Percentiles rank a stretch among this genome's conserved stretches.
These are phyloP conservation scores for Fibroporia radiculosa DNA, from an alignment of 768 basidiomycete species.

Conservation along the genomic window DNA sequence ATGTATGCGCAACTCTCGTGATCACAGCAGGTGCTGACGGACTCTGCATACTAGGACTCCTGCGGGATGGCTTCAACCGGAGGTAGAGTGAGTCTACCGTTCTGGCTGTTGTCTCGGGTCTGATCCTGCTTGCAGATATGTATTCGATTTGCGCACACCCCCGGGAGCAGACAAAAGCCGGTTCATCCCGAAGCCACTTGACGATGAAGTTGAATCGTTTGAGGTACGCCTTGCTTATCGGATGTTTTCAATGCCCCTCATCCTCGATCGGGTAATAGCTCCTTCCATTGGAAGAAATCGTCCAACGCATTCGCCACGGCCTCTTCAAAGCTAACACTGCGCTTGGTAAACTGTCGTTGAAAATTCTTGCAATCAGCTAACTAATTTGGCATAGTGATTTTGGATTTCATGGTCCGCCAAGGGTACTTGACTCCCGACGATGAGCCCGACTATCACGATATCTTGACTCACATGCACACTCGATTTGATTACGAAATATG, in stretches of 20 bases:
- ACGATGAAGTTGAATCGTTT: slow-evolving; percentile 94
- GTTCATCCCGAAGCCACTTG: slow-evolving; percentile 65
- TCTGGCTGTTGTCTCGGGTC: background rate
- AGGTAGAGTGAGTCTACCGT: slow-evolving; percentile 58
- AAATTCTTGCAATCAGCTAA: background rate
- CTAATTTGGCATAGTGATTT: slow-evolving; percentile 49
- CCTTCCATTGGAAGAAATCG: slow-evolving; percentile 52
- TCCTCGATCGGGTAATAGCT: slow-evolving; percentile 36
- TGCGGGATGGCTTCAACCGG: slow-evolving; percentile 79
- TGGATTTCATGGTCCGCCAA: slow-evolving; percentile 86
- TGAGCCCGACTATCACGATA: slow-evolving; percentile 76
- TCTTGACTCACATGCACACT: slow-evolving; percentile 67
- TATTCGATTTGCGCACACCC: slow-evolving; percentile 78
- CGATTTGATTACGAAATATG: slow-evolving; percentile 49
- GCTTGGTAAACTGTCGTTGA: slow-evolving; percentile 39
- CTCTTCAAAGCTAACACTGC: slow-evolving; percentile 94
- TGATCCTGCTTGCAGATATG: slow-evolving; percentile 42
- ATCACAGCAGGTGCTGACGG: background rate
- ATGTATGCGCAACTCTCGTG: slow-evolving; percentile 5
- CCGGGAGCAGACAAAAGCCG: slow-evolving; percentile 33
- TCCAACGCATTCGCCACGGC: slow-evolving; percentile 54
- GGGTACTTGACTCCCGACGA: slow-evolving; percentile 83
- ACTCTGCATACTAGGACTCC: slow-evolving; percentile 34
- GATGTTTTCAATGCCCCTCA: background rate
- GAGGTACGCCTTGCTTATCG: slow-evolving; percentile 39